A percentile compares a stretch with the other conserved stretches of the same genome.
phyloP scores from a whole-genome alignment of 2,329 filamentous ascomycete species.

The Ilyonectria sp. region DNA sequence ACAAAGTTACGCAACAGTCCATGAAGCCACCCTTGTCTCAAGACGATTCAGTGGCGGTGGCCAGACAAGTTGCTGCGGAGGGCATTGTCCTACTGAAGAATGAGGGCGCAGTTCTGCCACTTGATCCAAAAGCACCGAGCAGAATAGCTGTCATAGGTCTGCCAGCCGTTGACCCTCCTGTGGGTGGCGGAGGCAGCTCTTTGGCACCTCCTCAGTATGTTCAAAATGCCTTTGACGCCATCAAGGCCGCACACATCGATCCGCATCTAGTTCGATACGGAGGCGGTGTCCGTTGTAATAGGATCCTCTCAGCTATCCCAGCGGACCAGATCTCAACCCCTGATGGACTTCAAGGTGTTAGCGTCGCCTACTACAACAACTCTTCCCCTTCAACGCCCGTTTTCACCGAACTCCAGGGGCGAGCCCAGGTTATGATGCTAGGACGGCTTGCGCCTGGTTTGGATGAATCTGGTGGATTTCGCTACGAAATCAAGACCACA shows the following conservation, averaged over 20 bases:
- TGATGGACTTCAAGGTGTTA: constrained; percentile 11
- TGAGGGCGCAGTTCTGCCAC: background rate
- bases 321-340: background rate
- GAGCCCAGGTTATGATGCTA: constrained; percentile 19
- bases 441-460: constrained; percentile 14
- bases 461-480: constrained; percentile 11
- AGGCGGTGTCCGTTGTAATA: constrained; percentile 17
- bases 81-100: constrained; percentile 36
- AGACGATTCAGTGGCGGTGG: constrained; percentile 23
- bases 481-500: constrained; percentile 22
- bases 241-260: background rate
- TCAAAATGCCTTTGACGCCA: constrained; percentile 15
- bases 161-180: constrained; percentile 16
- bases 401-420: background rate
- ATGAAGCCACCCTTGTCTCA: constrained; percentile 10
- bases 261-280: constrained; percentile 13
- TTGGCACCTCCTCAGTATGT: constrained; percentile 27
- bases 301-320: constrained; percentile 18
- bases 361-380: constrained; percentile 20
- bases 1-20: constrained; percentile 2
- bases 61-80: constrained; percentile 16
- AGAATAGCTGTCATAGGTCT: constrained; percentile 27
- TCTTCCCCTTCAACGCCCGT: background rate
- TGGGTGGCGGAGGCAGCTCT: constrained; percentile 33
- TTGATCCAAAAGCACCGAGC: background rate